Evolutionary conservation across 306 rosid genomes (phyloP), one percentile per base, ranked within the genome.

Genomic region (Cucurbita pepo): DNA sequence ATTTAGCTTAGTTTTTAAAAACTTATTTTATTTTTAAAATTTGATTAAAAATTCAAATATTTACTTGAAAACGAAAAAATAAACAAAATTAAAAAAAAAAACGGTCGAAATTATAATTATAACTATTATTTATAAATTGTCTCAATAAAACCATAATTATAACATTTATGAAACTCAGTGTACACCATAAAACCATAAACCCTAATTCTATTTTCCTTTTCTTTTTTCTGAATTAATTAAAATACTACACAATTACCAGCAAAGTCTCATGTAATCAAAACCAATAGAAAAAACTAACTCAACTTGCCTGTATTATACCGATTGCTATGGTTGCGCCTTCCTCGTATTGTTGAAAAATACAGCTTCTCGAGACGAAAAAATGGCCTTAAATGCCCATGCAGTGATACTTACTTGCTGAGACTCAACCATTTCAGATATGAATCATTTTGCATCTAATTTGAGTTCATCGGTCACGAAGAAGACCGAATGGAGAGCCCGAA

Each of bases 401-500:
- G 57, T 3, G 45, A 48, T 8, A 6, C 21, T 69, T 8, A 6
- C 21, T 21, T 14, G 57, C 44, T 14, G 5, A 74, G 69, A 72
- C 77, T 56, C 82, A 75, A 79, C 86, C 91, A 79, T 84, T 66
- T 41, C 77, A 38, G 89, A 72, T 75, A 9, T 65, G 71, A 5
- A 40, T 40, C 37, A 45, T 61, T 78, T 82, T 51, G 22, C 41
- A 69, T 72, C 80, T 69, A 86, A 71, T 38, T 81, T 80, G 40
- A 84, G 63, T 62, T 57, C 25, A 58, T 76, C 80, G 6, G 77
- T 78, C 81, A 82, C 96, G 72, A 92, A 92, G 83, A 93, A 90
- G 48, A 91, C 75, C 47, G 79, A 82, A 78, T 93, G 97, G 66
- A 93, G 92, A 69, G 98, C 87, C 80, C 88, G 73, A 8, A 90